phyloP scores from a whole-genome alignment of 257 asterid genomes.

The Solanum tarapatanum region DNA sequence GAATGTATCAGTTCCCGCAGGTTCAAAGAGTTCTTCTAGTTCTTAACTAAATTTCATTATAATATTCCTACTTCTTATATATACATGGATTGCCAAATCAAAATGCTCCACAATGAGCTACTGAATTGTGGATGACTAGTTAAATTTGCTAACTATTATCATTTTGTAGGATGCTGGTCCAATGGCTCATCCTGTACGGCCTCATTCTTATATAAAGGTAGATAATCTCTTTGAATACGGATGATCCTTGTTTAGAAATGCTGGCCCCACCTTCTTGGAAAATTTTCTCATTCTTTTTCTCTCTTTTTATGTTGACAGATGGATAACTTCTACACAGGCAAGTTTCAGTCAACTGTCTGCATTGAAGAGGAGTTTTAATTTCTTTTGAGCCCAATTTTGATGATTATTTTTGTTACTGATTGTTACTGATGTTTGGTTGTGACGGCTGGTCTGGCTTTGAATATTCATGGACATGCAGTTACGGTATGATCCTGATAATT shows the following conservation, averaged over 20 bases:
- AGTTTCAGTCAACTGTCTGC: slow-evolving; percentile 10
- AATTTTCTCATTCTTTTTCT: slow-evolving; percentile 9
- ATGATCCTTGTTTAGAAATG: not conserved
- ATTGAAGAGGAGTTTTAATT: not conserved
- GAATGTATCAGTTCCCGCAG: slow-evolving; percentile 72
- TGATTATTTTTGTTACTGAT: slow-evolving; percentile 3
- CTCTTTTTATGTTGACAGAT: slow-evolving; percentile 30
- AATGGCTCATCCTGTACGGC: slow-evolving; percentile 87
- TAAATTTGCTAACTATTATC: not conserved
- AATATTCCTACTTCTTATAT: not conserved
- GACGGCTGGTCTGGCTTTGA: slow-evolving; percentile 21
- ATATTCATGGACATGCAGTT: slow-evolving; percentile 40
- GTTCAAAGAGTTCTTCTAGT: slow-evolving; percentile 7
- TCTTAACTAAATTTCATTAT: not conserved
- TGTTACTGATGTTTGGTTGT: slow-evolving; percentile 7
- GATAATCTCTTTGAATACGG: not conserved
- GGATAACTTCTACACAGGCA: slow-evolving; percentile 88
- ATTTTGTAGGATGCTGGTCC: slow-evolving; percentile 77
- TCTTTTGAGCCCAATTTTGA: not conserved
- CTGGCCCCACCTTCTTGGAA: not conserved
- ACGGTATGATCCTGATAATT: slow-evolving; percentile 40
- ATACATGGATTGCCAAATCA: not conserved
- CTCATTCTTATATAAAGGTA: slow-evolving; percentile 79
- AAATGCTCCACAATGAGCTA: not conserved
- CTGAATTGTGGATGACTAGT: not conserved